Conservation (phyloP, 768 basidiomycete species). For the Hydnum rufescens region DNA sequence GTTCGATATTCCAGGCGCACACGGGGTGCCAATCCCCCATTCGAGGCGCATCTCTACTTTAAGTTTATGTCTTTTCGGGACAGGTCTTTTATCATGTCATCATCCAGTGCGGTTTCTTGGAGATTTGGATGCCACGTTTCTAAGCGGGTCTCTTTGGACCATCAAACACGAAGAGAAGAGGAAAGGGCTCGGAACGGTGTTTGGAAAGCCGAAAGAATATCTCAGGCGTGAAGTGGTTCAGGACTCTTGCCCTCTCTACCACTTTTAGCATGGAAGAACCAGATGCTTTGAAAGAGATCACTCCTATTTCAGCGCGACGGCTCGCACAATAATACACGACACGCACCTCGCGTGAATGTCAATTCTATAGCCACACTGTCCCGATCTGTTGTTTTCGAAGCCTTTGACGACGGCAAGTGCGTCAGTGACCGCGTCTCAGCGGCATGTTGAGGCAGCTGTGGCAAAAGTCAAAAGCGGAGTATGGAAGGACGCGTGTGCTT, state of each 20-base stretch:
- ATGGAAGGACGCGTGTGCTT: too few relatives aligned
- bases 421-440: slow-evolving; percentile 55
- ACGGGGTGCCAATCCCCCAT: too few relatives aligned
- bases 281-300: slow-evolving; percentile 13
- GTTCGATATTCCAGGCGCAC: too few relatives aligned
- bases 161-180: slow-evolving; percentile 85
- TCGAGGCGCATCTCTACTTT: too few relatives aligned
- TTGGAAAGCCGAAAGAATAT: slow-evolving; percentile 71
- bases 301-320: background rate
- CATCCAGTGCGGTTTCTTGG: slow-evolving; percentile 14
- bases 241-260: slow-evolving; percentile 46
- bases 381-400: slow-evolving; percentile 44
- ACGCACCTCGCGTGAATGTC: slow-evolving; percentile 53
- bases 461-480: too few relatives aligned
- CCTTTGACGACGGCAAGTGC: slow-evolving; percentile 58
- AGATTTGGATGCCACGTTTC: slow-evolving; percentile 34
- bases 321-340: background rate
- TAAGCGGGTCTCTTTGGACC: slow-evolving; percentile 64
- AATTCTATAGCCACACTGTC: slow-evolving; percentile 53
- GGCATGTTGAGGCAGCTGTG: slow-evolving; percentile 45
- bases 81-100: too few relatives aligned
- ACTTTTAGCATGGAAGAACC: slow-evolving; percentile 22
- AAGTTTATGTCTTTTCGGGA: too few relatives aligned
- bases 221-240: slow-evolving; percentile 56
- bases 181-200: slow-evolving; percentile 48